Evolutionary conservation across 139 green algal genomes (phyloP), one percentile per base, ranked within the genome.

Genomic region (Chlamydomonas sp.): DNA sequence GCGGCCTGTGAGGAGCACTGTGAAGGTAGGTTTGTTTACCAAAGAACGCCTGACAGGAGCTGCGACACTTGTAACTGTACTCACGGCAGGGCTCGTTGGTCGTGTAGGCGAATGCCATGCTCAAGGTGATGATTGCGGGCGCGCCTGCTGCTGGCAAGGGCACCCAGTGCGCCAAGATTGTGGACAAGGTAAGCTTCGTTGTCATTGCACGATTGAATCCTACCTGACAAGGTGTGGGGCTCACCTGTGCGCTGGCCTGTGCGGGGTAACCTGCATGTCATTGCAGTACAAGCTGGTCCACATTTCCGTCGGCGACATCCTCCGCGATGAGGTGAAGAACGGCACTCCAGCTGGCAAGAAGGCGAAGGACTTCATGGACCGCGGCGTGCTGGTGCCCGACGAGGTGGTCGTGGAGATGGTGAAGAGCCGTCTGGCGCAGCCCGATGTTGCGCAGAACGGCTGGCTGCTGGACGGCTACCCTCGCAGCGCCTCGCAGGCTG

Each of bases 391-490:
- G 63, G 98, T 99, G 74, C 97, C 98, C 57, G 96, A 99, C 76
- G 96, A 99, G 84, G 93, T 98, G 14, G 96, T 98, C 31, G 96
- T 99, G 75, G 94, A 96, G 60, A 99, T 99, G 96, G 97, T 99
- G 9, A 97, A 97, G 89, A 88, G 89, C 63, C 89, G 95, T 58
- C 90, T 99, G 58, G 90, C 80, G 0, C 79, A 95, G 83, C 72
- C 79, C 10, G 91, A 94, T 68, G 95, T 93, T 2, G 60, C 91
- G 84, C 12, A 92, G 78, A 87, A 93, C 1, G 98, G 98, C 58
- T 99, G 98, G 98, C 94, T 99, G 80, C 92, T 99, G 87, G 98
- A 99, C 86, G 98, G 98, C 68, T 99, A 99, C 92, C 98, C 98
- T 0, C 94, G 98, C 75, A 98, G 93, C 83, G 95, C 89, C 0